Base-by-base conservation (phyloP, 768 basidiomycete genomes). In the Paxillus ammoniavirescens region DNA sequence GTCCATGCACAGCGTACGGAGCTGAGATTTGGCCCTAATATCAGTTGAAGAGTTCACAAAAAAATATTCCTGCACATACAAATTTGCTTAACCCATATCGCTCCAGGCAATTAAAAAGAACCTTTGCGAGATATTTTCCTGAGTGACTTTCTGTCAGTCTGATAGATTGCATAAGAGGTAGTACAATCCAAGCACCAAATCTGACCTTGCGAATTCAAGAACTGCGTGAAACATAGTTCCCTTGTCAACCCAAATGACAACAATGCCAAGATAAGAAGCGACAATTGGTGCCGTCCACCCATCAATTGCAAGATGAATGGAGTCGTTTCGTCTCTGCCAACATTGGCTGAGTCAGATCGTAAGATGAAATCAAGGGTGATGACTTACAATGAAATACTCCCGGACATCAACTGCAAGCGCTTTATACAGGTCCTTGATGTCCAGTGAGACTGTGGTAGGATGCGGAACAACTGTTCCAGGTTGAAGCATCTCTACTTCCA, bases 211-310 rank as follows among this genome's bases (percentile, higher is more conserved):
- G 53, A 73, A 75, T 43, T 73, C 73, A 3, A 75, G 59, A 21
- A 69, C 61, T 6, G 62, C 50, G 8, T 59, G 62, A 47, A 68
- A 64, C 12, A 73, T 68, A 13, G 38, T 36, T 2, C 72, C 71
- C 14, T 59, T 31, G 2, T 55, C 55, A 59, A 54, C 63, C 72
- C 65, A 68, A 17, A 64, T 47, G 15, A 75, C 52, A 18, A 70
- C 70, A 38, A 72, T 50, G 3, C 72, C 70, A 14, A 73, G 65
- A 49, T 65, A 72, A 7, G 66, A 65, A 8, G 57, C 48, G 1
- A 55, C 56, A 21, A 69, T 47, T 10, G 71, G 71, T 14, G 65
- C 58, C 2, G 69, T 71, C 72, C 73, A 73, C 15, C 73, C 66
- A 61, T 73, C 70, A 47, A 73, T 55, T 21, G 65, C 69, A 17